phyloP scores from a whole-genome alignment of 2,329 filamentous ascomycete genomes.

The Aureobasidium sp. region DNA sequence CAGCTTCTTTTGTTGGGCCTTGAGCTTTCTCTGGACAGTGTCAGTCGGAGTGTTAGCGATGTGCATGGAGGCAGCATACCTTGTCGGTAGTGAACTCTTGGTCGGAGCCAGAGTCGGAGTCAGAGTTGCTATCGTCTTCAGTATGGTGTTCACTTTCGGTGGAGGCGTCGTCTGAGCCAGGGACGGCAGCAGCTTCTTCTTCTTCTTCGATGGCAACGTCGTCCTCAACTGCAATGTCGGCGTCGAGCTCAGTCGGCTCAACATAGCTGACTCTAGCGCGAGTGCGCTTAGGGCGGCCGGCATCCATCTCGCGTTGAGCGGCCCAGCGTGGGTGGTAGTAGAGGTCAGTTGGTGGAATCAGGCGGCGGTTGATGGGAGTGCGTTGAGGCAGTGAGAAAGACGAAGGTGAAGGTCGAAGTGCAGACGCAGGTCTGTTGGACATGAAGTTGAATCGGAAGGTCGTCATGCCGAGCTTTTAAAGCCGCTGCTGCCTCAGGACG shows the following conservation, averaged over 20 bases:
- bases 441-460: neutral
- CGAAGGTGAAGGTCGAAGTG: neutral
- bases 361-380: neutral
- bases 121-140: neutral
- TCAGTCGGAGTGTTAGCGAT: neutral
- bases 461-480: neutral
- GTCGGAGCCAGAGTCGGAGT: neutral
- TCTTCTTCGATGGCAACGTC: neutral
- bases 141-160: neutral
- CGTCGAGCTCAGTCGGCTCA: neutral
- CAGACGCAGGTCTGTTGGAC: too few relatives aligned
- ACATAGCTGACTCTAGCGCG: neutral
- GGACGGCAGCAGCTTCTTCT: neutral
- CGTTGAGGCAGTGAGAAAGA: neutral
- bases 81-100: conserved; percentile 2
- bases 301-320: neutral
- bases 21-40: neutral
- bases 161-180: neutral
- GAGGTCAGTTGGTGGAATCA: neutral
- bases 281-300: neutral
- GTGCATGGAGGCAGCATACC: neutral
- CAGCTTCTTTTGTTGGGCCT: conserved; percentile 3
- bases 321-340: neutral
- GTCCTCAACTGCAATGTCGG: neutral
- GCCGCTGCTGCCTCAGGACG: neutral